Conservation (phyloP, 2,329 filamentous ascomycete species). For the Scytalidium lignicola region DNA sequence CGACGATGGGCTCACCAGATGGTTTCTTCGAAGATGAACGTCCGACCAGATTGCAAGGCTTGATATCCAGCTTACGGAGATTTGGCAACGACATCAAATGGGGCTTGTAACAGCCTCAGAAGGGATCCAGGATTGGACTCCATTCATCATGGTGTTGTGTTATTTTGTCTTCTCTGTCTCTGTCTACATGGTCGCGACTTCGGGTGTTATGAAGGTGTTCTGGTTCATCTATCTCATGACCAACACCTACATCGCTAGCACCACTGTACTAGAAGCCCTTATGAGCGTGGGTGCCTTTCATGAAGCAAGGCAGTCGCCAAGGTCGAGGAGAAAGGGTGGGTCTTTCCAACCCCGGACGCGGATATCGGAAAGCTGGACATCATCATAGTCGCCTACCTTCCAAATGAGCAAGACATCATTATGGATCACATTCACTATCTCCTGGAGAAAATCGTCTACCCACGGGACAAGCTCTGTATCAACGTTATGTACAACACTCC, state of each 20-base stretch:
- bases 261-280: slow-evolving; percentile 36
- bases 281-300: slow-evolving; percentile 32
- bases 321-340: slow-evolving; percentile 33
- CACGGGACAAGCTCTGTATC: slow-evolving; percentile 39
- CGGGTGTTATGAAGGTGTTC: slow-evolving; percentile 32
- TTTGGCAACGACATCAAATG: neutral
- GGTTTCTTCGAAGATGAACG: slow-evolving; percentile 1
- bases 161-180: slow-evolving; percentile 37
- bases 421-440: slow-evolving; percentile 41
- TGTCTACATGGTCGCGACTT: slow-evolving; percentile 35
- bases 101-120: slow-evolving; percentile 3
- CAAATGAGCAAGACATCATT: slow-evolving; percentile 45
- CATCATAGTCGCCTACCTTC: slow-evolving; percentile 44
- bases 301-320: slow-evolving; percentile 31
- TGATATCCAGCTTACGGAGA: neutral
- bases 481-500: slow-evolving; percentile 45
- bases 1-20: neutral
- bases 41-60: neutral
- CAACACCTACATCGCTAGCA: slow-evolving; percentile 38
- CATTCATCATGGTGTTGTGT: slow-evolving; percentile 33
- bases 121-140: slow-evolving; percentile 33
- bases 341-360: slow-evolving; percentile 35
- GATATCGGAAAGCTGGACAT: slow-evolving; percentile 39
- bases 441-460: slow-evolving; percentile 40
- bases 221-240: slow-evolving; percentile 39